Conservation (phyloP, 306 rosid genomes). For the Acacia acuminata region DNA sequence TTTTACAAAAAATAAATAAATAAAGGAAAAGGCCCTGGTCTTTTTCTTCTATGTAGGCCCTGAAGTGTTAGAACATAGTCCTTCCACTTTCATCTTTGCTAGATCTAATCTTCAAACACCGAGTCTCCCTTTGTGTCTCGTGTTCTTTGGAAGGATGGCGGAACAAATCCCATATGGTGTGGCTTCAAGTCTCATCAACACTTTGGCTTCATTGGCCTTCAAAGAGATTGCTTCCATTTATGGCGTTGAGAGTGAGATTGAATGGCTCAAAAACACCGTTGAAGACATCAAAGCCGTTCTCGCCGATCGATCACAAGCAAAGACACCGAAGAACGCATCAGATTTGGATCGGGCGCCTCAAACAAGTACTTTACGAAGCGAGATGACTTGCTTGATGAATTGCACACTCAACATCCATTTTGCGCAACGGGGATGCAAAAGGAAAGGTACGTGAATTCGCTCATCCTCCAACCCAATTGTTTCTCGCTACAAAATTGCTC, state of each 20-base stretch:
- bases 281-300: neutral
- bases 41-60: no score
- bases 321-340: no score
- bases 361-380: neutral
- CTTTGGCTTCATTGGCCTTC: neutral
- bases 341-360: neutral
- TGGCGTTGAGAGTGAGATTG: neutral
- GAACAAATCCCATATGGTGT: neutral
- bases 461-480: neutral
- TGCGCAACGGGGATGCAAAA: neutral
- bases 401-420: neutral
- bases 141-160: no score
- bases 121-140: no score
- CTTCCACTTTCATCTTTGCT: no score
- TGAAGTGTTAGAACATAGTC: no score
- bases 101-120: no score
- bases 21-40: no score
- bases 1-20: no score
- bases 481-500: neutral
- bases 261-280: neutral
- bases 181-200: neutral
- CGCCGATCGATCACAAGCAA: no score
- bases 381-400: slow-evolving; percentile 13
- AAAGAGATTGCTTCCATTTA: neutral
- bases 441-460: neutral